Base-by-base conservation (phyloP, 1,284 basidiomycete genomes). In the Rhodotorula sp. region DNA sequence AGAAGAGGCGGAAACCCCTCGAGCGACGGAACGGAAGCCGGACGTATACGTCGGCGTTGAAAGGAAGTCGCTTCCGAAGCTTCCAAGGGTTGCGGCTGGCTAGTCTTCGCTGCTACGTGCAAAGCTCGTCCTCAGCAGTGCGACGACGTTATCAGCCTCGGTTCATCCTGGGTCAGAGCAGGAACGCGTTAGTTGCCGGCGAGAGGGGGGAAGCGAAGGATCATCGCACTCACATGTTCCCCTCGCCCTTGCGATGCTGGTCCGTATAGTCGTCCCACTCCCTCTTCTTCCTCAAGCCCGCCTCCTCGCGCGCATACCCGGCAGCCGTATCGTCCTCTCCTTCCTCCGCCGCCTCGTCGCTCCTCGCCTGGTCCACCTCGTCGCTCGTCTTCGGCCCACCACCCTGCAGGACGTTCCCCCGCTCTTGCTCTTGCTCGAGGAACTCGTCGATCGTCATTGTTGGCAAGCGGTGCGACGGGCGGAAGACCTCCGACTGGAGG, bases 371-470 rank as follows among this genome's bases (percentile, higher is more conserved):
- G 27, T 77, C 72, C 15, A 75, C 73, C 59, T 67, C 75, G 19
- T 64, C 74, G 22, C 64, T 69, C 53, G 67, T 72, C 24, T 51
- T 66, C 55, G 75, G 70, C 52, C 76, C 77, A 1, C 77, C 77
- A 2, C 77, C 77, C 58, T 78, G 71, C 22, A 78, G 66, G 29
- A 78, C 68, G 52, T 75, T 76, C 4, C 77, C 77, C 19, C 64
- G 56, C 64, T 67, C 73, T 63, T 84, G 82, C 79, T 99, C 95
- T 69, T 94, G 88, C 74, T 90, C 88, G 30, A 99, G 85, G 78
- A 95, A 98, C 80, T 99, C 91, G 78, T 99, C 95, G 75, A 99
- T 88, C 1, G 90, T 87, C 96, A 99, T 98, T 0, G 92, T 95
- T 5, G 95, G 95, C 39, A 99, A 83, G 30, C 90, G 86, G 79